Evolutionary conservation across 306 rosid genomes (phyloP).

Genomic region (Inga oerstediana): DNA sequence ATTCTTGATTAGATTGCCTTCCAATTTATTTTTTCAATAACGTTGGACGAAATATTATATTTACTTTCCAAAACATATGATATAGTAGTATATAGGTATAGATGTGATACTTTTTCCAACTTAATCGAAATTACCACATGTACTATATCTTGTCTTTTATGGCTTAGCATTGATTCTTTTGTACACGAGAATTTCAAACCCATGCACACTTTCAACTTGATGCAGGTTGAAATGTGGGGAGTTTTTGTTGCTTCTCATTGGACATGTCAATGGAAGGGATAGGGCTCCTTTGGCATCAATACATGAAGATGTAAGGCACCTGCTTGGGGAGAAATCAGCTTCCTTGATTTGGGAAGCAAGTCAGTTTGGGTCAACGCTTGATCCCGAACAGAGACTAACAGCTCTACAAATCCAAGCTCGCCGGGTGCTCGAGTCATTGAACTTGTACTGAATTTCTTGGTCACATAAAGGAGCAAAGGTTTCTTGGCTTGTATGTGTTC

Average conservation of each 20-base stretch:
- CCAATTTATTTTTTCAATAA: constrained; percentile 17
- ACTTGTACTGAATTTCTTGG: constrained; percentile 55
- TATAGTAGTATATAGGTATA: too few relatives aligned
- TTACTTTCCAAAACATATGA: not conserved
- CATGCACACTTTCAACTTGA: not conserved
- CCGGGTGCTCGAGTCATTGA: constrained; percentile 85
- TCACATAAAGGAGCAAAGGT: not conserved
- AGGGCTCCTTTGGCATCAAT: constrained; percentile 74
- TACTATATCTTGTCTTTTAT: not conserved
- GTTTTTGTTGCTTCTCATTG: constrained; percentile 80
- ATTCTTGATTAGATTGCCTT: not conserved
- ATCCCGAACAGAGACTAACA: constrained; percentile 80
- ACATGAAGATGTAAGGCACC: constrained; percentile 83
- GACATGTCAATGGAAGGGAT: constrained; percentile 86
- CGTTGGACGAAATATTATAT: not conserved
- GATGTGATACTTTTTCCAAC: not conserved
- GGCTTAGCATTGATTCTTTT: not conserved
- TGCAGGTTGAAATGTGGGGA: constrained; percentile 94
- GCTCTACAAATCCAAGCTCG: constrained; percentile 93
- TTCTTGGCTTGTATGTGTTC: not conserved
- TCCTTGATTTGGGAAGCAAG: constrained; percentile 99
- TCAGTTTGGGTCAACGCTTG: constrained; percentile 89
- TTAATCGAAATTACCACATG: not conserved
- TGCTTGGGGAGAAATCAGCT: constrained; percentile 90
- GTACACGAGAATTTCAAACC: not conserved